Evolutionary conservation across 352 stramenopile genomes (phyloP).

Genomic region (Phytophthora uliginosa): DNA sequence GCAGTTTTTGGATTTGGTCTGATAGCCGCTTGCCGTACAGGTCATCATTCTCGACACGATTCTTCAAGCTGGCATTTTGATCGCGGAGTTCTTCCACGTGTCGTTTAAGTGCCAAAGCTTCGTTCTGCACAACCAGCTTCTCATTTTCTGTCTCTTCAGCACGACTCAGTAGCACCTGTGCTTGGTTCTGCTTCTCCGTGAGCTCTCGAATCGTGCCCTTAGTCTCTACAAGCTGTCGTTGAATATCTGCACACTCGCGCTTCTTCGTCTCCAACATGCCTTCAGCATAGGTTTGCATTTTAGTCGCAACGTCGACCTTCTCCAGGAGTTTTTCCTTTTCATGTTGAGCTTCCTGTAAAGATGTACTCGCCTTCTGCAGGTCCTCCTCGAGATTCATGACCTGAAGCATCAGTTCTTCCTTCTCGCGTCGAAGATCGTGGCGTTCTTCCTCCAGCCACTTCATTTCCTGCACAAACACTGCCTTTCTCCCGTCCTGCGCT

Average conservation of each 20-base stretch:
- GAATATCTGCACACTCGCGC: slow-evolving; percentile 46
- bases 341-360: slow-evolving; percentile 42
- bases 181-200: slow-evolving; percentile 47
- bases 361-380: slow-evolving; percentile 51
- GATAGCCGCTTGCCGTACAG: slow-evolving; percentile 54
- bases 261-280: slow-evolving; percentile 69
- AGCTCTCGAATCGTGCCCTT: slow-evolving; percentile 63
- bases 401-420: slow-evolving; percentile 67
- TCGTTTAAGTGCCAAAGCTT: slow-evolving; percentile 60
- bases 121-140: slow-evolving; percentile 73
- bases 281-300: slow-evolving; percentile 54
- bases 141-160: slow-evolving; percentile 75
- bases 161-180: slow-evolving; percentile 49
- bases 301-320: slow-evolving; percentile 45
- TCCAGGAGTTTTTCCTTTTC: slow-evolving; percentile 64
- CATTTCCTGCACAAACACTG: slow-evolving; percentile 66
- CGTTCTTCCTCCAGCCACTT: slow-evolving; percentile 83
- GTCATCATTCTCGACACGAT: slow-evolving; percentile 59
- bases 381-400: slow-evolving; percentile 71
- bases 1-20: slow-evolving; percentile 61
- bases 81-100: slow-evolving; percentile 77
- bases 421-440: slow-evolving; percentile 57
- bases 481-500: slow-evolving; percentile 33
- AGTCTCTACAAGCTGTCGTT: slow-evolving; percentile 53
- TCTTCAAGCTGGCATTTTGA: slow-evolving; percentile 67